Evolutionary conservation across 441 rosid genomes (phyloP).

Genomic region (Capsella rubella): DNA sequence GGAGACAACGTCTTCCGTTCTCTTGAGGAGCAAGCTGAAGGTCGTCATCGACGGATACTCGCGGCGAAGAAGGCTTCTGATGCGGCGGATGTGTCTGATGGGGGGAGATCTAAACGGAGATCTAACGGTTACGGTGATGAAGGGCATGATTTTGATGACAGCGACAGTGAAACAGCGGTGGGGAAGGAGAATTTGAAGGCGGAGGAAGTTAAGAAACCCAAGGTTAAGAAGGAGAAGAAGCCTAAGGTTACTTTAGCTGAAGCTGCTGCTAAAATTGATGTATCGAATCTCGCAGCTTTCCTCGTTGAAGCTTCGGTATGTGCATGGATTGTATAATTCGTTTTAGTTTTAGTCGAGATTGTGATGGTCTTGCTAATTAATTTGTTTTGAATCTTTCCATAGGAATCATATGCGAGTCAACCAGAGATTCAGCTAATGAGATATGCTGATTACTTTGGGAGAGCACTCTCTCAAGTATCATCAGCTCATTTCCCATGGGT

Average conservation of each 20-base stretch:
- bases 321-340: slow-evolving; percentile 6
- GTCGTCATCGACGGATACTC: slow-evolving; percentile 59
- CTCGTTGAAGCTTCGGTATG: slow-evolving; percentile 70
- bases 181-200: slow-evolving; percentile 50
- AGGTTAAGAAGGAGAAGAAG: slow-evolving; percentile 86
- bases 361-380: slow-evolving; percentile 1
- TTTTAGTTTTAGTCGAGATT: not conserved
- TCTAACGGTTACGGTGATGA: slow-evolving; percentile 54
- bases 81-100: slow-evolving; percentile 22
- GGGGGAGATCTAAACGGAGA: slow-evolving; percentile 54
- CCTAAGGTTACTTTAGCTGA: slow-evolving; percentile 80
- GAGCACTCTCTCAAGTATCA: slow-evolving; percentile 70
- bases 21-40: slow-evolving; percentile 67
- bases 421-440: slow-evolving; percentile 88
- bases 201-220: slow-evolving; percentile 60
- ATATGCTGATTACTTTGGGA: slow-evolving; percentile 86
- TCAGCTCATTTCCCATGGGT: slow-evolving; percentile 87
- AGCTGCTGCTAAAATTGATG: slow-evolving; percentile 79
- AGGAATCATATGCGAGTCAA: slow-evolving; percentile 73
- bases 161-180: slow-evolving; percentile 47
- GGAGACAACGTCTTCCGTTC: slow-evolving; percentile 57
- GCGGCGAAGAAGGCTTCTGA: slow-evolving; percentile 56
- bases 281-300: slow-evolving; percentile 65
- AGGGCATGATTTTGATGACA: slow-evolving; percentile 48
- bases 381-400: not conserved